Base-by-base conservation (phyloP, 352 stramenopile genomes). In the Pythium volutum region DNA sequence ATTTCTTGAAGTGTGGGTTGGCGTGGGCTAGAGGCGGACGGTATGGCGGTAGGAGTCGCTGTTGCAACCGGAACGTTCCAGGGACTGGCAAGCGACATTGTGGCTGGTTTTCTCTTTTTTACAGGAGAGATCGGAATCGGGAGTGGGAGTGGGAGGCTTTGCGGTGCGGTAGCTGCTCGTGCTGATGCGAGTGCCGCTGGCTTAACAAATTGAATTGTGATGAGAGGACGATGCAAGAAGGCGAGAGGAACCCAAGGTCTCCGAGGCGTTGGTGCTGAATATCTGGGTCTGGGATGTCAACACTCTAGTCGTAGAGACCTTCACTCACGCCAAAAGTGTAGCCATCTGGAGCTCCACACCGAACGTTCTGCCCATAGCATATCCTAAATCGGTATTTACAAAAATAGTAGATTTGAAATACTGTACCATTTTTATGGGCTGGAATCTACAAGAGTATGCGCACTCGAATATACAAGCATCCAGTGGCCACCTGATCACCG, bases 1-100 rank as follows among this genome's bases (percentile, higher is more conserved):
- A 89, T 74, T 22, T 82, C 74, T 58, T 89, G 80, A 69, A 89
- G 78, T 34, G 69, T 55, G 2, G 49, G 39, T 42, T 46, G 22
- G 33, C 49, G 49, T 11, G 48, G 2, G 11, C 48, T 5, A 7
- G 25, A 18, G 8, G 33, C 16, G 22, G 34, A 10, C 2, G 23
- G 2, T 11, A 20, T 14, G 14, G 23, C 9, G 14, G 23, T 14
- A 6, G 25, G 5, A 8, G 45, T 23, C 39, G 39, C 39, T 20
- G 39, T 46, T 46, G 46, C 15, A 11, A 23, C 20, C 3, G 49
- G 20, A 3, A 31, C 33, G n/a, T 56, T 59, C 52, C 52, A 59
- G 26, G 52, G 38, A 50, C 52, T 50, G 1, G 52, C n/a, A 33
- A 23, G 18, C 39, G 27, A 12, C 52, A 59, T 59, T 16, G 26